These are phyloP conservation scores for Ascochyta koolunga DNA, from an alignment of 2,329 filamentous ascomycete genomes.

Conservation along the genomic window DNA sequence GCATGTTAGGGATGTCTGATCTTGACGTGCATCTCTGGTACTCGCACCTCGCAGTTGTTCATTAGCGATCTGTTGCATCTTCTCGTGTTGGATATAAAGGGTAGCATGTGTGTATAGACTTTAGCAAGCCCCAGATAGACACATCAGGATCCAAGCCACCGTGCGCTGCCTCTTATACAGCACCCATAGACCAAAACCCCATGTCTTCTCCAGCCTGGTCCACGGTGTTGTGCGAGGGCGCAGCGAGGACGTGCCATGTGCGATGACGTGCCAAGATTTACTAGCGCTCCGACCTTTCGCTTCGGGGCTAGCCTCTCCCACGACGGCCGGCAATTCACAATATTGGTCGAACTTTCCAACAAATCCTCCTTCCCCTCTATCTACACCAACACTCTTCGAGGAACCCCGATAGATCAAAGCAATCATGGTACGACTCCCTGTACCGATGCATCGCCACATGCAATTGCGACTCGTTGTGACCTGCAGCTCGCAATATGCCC, in stretches of 20 bases:
- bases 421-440: constrained; percentile 49
- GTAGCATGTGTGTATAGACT: neutral
- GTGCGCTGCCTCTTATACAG: neutral
- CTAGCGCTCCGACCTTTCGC: constrained; percentile 1
- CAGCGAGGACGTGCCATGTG: neutral
- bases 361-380: constrained; percentile 22
- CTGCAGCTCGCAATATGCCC: constrained; percentile 3
- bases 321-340: constrained; percentile 2
- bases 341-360: constrained; percentile 18
- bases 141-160: neutral
- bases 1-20: constrained; percentile 23
- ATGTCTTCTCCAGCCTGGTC: neutral
- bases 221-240: too few relatives aligned
- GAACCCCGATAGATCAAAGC: constrained; percentile 51
- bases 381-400: constrained; percentile 49
- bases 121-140: neutral
- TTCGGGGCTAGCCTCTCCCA: constrained; percentile 10
- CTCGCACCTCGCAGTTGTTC: neutral
- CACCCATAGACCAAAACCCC: neutral
- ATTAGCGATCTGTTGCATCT: constrained; percentile 3
- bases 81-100: neutral
- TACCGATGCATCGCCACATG: constrained; percentile 2
- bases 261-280: constrained; percentile 4
- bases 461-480: neutral
- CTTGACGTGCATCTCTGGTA: neutral